These are phyloP conservation scores for Exophiala spinifera DNA, from an alignment of 2,329 filamentous ascomycete species.

Conservation along the genomic window DNA sequence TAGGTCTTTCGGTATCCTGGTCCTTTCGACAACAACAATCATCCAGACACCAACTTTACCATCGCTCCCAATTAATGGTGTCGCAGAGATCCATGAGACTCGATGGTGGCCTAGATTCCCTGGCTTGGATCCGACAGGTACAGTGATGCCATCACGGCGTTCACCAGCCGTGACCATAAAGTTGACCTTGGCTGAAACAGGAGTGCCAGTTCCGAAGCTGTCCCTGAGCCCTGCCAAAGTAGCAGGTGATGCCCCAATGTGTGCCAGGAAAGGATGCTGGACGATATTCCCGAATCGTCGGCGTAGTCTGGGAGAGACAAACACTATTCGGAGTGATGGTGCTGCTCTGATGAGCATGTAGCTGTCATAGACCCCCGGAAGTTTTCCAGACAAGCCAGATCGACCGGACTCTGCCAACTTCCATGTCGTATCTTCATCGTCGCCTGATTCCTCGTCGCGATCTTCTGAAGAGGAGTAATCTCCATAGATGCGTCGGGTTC, in stretches of 20 bases:
- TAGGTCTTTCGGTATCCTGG: slow-evolving; percentile 2
- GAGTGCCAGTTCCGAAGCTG: slow-evolving; percentile 37
- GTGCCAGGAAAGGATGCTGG: slow-evolving; percentile 44
- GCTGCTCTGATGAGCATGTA: slow-evolving; percentile 33
- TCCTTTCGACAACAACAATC: slow-evolving; percentile 44
- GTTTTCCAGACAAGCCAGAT: slow-evolving; percentile 29
- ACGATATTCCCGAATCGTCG: slow-evolving; percentile 30
- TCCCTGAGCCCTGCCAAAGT: slow-evolving; percentile 40
- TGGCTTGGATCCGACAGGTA: slow-evolving; percentile 15
- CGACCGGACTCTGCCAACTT: slow-evolving; percentile 23
- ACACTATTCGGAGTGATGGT: slow-evolving; percentile 34
- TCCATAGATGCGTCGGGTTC: slow-evolving; percentile 15
- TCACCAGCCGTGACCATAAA: slow-evolving; percentile 34
- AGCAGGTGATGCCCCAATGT: slow-evolving; percentile 40
- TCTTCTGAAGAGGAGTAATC: slow-evolving; percentile 17
- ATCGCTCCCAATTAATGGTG: slow-evolving; percentile 43
- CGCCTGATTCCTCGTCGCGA: slow-evolving; percentile 4
- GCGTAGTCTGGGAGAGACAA: slow-evolving; percentile 33
- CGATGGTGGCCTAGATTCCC: slow-evolving; percentile 17
- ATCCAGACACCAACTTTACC: slow-evolving; percentile 48
- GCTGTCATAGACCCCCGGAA: slow-evolving; percentile 34
- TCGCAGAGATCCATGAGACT: slow-evolving; percentile 45
- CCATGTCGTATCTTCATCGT: slow-evolving; percentile 15
- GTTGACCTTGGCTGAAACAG: slow-evolving; percentile 44
- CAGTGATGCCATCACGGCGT: slow-evolving; percentile 19